Conservation (phyloP, 257 asterid genomes). For the Handroanthus guayacan region DNA sequence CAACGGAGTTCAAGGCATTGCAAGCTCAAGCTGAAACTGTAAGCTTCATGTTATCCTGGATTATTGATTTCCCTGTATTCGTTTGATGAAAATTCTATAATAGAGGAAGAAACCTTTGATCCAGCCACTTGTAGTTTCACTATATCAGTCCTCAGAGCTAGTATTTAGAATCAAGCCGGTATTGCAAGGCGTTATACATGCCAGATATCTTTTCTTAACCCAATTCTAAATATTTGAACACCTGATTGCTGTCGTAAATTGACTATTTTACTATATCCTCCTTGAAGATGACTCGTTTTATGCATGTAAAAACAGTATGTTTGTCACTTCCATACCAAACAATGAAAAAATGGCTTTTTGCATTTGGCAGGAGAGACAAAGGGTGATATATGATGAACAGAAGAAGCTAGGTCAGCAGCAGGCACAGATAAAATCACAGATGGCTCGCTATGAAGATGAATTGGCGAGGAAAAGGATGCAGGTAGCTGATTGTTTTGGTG, state of each 20-base stretch:
- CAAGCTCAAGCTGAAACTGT: conserved; percentile 91
- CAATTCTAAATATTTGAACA: conserved; percentile 9
- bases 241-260: conserved; percentile 5
- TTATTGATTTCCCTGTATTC: conserved; percentile 7
- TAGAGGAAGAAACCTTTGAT: background rate
- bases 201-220: background rate
- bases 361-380: conserved; percentile 83
- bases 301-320: conserved; percentile 10
- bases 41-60: conserved; percentile 38
- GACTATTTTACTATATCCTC: background rate
- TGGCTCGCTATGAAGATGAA: conserved; percentile 93
- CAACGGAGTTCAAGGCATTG: conserved; percentile 81
- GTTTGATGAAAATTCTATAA: conserved; percentile 8
- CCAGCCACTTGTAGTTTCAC: background rate
- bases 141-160: background rate
- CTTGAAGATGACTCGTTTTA: background rate
- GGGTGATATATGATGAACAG: conserved; percentile 88
- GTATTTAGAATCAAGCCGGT: background rate
- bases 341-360: conserved; percentile 34
- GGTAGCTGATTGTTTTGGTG: conserved; percentile 51
- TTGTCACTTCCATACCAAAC: conserved; percentile 6
- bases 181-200: background rate
- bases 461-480: conserved; percentile 97
- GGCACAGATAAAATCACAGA: conserved; percentile 89
- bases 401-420: conserved; percentile 91